Base-by-base conservation (phyloP, 2,329 filamentous ascomycete genomes). In the Hypoxylon sp. region DNA sequence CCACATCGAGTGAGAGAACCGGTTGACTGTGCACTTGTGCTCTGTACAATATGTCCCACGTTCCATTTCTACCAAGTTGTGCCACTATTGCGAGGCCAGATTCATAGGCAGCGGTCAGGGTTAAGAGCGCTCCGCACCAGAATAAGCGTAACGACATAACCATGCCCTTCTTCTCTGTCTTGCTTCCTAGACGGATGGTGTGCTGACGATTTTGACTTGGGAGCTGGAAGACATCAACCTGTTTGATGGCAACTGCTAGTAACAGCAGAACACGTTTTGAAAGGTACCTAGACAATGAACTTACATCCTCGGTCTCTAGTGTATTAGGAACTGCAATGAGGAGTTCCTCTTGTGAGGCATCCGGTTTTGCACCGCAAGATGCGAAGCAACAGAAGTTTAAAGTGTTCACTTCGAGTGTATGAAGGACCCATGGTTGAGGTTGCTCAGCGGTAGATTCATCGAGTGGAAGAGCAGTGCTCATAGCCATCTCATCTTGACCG, bases 321-420 rank as follows among this genome's bases (percentile, higher is more conserved):
- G 91, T 90, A 69, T 93, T 93, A 0, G 96, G 94, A 0, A 96
- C 92, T 0, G 93, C 93, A 50, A 97, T 77, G 4, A 96, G 79
- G 4, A 92, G 81, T 61, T 83, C 81, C 7, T 80, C 73, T 2
- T 70, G 66, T 1, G 71, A 57, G 3, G 73, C 66, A 16, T 76
- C 67, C 5, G 77, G 71, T 6, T 65, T 64, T 44, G 79, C 75
- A 63, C 81, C 64, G 74, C 89, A 90, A 65, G 85, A 84, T 1
- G 91, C 85, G 76, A 97, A 97, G 1, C 91, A 86, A 76, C 96
- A 99, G 76, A 98, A 99, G 75, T 98, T 99, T 80, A 98, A 87
- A 1, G 95, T 93, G 74, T 97, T 97, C 44, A 98, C 93, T 4
- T 91, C 84, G 4, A 99, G 81, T 3, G 92, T 86, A 78, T 97